These are phyloP conservation scores for Fusarium sp. DNA, from an alignment of 2,329 filamentous ascomycete species.

Conservation along the genomic window DNA sequence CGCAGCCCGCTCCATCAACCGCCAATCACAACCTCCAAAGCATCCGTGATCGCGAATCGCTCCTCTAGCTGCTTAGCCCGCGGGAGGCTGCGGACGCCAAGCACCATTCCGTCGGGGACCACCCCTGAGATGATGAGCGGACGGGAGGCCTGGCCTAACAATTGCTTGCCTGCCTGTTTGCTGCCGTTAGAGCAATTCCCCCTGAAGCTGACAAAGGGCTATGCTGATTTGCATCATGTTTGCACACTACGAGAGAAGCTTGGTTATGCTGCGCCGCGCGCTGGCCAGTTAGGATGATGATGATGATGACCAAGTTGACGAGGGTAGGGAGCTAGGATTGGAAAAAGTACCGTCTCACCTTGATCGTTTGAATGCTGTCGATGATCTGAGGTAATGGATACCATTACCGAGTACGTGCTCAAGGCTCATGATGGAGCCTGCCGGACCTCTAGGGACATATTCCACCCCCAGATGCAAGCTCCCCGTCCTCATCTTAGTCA, in stretches of 20 bases:
- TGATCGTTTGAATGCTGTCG: neutral
- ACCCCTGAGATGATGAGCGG: neutral
- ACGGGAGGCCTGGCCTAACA: neutral
- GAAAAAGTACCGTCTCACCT: constrained; percentile 8
- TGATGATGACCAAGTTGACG: neutral
- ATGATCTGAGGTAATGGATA: neutral
- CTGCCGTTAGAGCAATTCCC: neutral
- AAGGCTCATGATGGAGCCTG: neutral
- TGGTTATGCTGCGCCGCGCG: neutral
- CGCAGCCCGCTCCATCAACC: neutral
- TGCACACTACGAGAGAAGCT: neutral
- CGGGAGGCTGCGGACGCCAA: constrained; percentile 34
- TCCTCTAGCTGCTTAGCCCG: constrained; percentile 6
- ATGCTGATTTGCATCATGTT: neutral
- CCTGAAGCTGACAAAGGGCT: neutral
- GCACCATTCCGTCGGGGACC: constrained; percentile 19
- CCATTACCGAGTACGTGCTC: neutral
- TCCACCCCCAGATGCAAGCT: neutral
- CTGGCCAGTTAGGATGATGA: constrained; percentile 1
- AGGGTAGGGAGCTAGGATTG: constrained; percentile 1
- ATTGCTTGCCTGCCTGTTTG: neutral
- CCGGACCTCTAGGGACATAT: neutral
- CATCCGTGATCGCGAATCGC: neutral
- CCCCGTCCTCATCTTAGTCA: neutral
- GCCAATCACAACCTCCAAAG: neutral